Percentiles rank a stretch among this genome's conserved stretches.
phyloP scores from a whole-genome alignment of 805 yeast genomes.

The Metschnikowia kofuensis region DNA sequence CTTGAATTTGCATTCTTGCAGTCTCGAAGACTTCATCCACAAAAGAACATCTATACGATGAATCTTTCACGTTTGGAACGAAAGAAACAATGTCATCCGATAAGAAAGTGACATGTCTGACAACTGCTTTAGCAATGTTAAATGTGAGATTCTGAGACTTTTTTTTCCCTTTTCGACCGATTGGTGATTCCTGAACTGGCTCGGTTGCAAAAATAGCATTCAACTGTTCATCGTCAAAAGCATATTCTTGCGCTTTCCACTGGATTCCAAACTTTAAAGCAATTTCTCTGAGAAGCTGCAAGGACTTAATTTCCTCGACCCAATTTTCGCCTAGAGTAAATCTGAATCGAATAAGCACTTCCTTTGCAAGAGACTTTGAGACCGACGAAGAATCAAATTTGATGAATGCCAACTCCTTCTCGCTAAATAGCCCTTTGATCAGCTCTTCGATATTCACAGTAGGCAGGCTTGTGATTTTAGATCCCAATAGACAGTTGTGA shows the following conservation, averaged over 20 bases:
- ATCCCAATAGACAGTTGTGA: conserved; percentile 68
- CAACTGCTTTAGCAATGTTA: conserved; percentile 6
- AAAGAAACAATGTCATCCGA: conserved; percentile 65
- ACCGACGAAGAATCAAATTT: conserved; percentile 48
- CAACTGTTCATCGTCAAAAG: conserved; percentile 44
- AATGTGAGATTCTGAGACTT: conserved; percentile 25
- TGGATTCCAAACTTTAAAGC: conserved; percentile 84
- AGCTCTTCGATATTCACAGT: conserved; percentile 41
- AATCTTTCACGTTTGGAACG: conserved; percentile 72
- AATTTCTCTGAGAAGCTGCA: conserved; percentile 63
- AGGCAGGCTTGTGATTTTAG: conserved; percentile 39
- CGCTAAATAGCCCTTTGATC: conserved; percentile 40
- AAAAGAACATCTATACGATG: conserved; percentile 61
- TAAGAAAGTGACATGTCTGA: conserved; percentile 44
- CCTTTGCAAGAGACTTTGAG: conserved; percentile 42
- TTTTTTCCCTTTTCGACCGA: conserved; percentile 26
- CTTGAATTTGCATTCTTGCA: conserved; percentile 45
- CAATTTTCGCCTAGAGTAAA: conserved; percentile 51
- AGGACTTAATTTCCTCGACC: conserved; percentile 35
- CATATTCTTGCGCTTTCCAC: conserved; percentile 57
- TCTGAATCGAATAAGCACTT: conserved; percentile 65
- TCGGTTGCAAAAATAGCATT: conserved; percentile 27
- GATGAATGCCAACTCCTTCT: conserved; percentile 40
- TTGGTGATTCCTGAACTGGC: conserved; percentile 16
- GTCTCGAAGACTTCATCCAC: conserved; percentile 75